phyloP scores from a whole-genome alignment of 2,329 filamentous ascomycete species.

The Alternaria sp. region DNA sequence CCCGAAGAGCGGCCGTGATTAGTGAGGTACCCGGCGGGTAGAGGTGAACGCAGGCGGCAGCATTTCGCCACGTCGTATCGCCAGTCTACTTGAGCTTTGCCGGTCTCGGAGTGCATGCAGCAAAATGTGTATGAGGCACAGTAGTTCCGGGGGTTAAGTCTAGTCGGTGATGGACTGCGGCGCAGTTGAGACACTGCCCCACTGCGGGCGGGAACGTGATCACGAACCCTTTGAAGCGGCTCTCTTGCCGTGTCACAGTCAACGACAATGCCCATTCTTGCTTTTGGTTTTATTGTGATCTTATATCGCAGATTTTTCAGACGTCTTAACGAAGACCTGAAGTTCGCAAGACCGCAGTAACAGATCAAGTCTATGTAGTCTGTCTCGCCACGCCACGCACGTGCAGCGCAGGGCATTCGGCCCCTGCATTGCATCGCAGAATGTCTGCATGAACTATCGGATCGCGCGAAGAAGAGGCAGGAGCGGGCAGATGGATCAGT shows the following conservation, averaged over 20 bases:
- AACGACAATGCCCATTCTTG: neutral
- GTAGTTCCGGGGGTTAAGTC: neutral
- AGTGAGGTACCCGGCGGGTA: neutral
- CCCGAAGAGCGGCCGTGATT: neutral
- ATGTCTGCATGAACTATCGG: neutral
- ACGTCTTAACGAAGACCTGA: neutral
- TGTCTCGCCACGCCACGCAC: neutral
- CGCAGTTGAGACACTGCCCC: neutral
- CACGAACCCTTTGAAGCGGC: too few species aligned
- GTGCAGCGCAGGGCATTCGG: neutral
- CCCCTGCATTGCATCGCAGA: neutral
- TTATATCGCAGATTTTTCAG: too few species aligned
- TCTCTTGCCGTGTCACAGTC: neutral
- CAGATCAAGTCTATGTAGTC: too few species aligned
- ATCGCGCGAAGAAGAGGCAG: neutral
- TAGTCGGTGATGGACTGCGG: neutral
- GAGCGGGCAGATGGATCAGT: neutral
- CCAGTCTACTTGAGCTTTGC: neutral
- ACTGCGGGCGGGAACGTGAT: neutral
- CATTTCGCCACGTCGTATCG: neutral
- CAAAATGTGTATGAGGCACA: neutral
- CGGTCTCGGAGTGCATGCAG: neutral
- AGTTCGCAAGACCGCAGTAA: neutral
- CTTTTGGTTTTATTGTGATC: fast-evolving
- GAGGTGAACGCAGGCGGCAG: neutral